Conservation (phyloP, 331 rosid species). For the Rhamnella rubrinervis region DNA sequence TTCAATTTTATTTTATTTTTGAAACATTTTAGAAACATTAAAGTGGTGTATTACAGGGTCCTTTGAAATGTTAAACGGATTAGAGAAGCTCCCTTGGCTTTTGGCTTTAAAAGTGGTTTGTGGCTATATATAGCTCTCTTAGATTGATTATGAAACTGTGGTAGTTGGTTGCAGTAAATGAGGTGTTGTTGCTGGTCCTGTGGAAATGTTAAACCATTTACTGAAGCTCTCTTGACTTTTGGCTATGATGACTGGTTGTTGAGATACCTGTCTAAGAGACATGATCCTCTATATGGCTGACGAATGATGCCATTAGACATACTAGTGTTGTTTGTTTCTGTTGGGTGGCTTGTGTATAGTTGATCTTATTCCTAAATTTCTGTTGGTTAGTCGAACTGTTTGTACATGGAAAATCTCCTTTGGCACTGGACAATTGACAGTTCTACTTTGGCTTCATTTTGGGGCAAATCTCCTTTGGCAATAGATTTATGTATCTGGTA, state of each 20-base stretch:
- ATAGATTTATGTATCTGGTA: slow-evolving; percentile 31
- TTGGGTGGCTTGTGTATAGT: slow-evolving; percentile 22
- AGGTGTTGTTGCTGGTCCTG: slow-evolving; percentile 41
- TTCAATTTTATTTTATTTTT: slow-evolving; percentile 1
- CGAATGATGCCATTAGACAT: slow-evolving; percentile 22
- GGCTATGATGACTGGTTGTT: slow-evolving; percentile 30
- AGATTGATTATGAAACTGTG: not conserved
- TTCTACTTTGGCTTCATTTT: slow-evolving; percentile 29
- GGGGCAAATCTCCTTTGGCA: slow-evolving; percentile 90
- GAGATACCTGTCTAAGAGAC: slow-evolving; percentile 26
- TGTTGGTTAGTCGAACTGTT: slow-evolving; percentile 23
- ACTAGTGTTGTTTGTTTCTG: slow-evolving; percentile 20
- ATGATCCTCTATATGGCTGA: not conserved
- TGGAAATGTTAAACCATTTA: slow-evolving; percentile 26
- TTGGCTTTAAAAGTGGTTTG: slow-evolving; percentile 12
- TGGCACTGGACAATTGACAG: slow-evolving; percentile 26
- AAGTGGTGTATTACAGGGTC: slow-evolving; percentile 25
- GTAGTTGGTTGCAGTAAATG: not conserved
- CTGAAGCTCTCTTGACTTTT: slow-evolving; percentile 31
- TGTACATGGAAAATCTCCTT: slow-evolving; percentile 18
- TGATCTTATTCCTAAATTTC: slow-evolving; percentile 24
- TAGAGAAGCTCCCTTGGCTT: slow-evolving; percentile 15
- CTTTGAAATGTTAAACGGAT: slow-evolving; percentile 3
- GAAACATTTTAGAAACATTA: slow-evolving; percentile 18
- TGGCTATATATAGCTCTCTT: not conserved